A percentile compares a stretch with the other conserved stretches of the same genome.
These are phyloP conservation scores for Lactarius hatsudake DNA, from an alignment of 768 basidiomycete genomes.

Conservation along the genomic window DNA sequence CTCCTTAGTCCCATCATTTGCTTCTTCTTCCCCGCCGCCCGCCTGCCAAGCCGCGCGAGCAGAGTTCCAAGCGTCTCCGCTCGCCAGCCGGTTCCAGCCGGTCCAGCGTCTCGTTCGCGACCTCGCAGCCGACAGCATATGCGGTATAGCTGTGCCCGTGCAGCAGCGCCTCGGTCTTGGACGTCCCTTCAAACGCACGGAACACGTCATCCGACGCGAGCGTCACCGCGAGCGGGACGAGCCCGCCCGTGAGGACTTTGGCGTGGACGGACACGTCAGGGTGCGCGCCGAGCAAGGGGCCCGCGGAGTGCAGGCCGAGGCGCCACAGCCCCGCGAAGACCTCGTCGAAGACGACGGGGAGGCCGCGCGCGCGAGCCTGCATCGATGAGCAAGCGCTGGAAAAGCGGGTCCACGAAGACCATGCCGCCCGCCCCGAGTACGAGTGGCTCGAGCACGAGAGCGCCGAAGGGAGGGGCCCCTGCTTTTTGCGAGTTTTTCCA, in stretches of 20 bases:
- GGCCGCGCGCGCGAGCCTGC: slow-evolving; percentile 69
- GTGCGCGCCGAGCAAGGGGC: slow-evolving; percentile 60
- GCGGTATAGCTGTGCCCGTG: slow-evolving; percentile 98
- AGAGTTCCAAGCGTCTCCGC: slow-evolving; percentile 53
- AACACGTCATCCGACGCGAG: slow-evolving; percentile 81
- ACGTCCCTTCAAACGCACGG: slow-evolving; percentile 67
- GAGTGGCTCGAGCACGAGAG: slow-evolving; percentile 86
- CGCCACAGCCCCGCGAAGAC: slow-evolving; percentile 94
- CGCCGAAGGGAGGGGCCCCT: slow-evolving; percentile 51
- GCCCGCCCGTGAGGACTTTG: slow-evolving; percentile 91
- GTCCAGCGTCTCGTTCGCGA: slow-evolving; percentile 77
- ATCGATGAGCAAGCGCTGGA: slow-evolving; percentile 86
- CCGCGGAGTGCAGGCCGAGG: slow-evolving; percentile 66
- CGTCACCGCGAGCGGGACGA: slow-evolving; percentile 83
- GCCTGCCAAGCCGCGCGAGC: slow-evolving; percentile 60
- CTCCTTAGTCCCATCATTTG: slow-evolving; percentile 22
- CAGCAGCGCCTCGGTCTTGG: slow-evolving; percentile 81
- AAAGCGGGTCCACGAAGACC: slow-evolving; percentile 96
- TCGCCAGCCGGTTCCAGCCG: slow-evolving; percentile 55
- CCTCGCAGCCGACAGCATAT: slow-evolving; percentile 88
- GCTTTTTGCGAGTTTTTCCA: slow-evolving; percentile 45
- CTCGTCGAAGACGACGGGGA: slow-evolving; percentile 94
- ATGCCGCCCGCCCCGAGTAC: slow-evolving; percentile 96
- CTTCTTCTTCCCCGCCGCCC: slow-evolving; percentile 1
- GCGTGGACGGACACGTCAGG: slow-evolving; percentile 93